These are phyloP conservation scores for Sicyos baderoa DNA, from an alignment of 306 rosid species.

Conservation along the genomic window DNA sequence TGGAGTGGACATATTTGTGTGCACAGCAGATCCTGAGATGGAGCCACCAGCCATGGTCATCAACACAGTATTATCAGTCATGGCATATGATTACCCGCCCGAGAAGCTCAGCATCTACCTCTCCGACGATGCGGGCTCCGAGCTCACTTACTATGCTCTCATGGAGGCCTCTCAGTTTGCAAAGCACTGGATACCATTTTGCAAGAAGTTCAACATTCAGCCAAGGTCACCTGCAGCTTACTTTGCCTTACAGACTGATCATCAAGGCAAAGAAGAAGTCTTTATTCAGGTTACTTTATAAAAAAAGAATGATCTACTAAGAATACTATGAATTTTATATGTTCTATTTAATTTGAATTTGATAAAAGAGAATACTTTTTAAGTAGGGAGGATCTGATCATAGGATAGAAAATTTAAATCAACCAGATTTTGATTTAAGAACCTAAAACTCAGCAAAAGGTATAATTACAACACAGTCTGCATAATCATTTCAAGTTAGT, in stretches of 20 bases:
- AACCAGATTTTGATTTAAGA: neutral
- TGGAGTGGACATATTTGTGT: constrained; percentile 64
- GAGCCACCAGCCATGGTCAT: constrained; percentile 77
- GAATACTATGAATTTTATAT: neutral
- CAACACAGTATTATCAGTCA: constrained; percentile 61
- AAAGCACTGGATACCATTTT: constrained; percentile 72
- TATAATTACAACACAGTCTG: neutral
- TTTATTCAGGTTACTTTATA: constrained; percentile 35
- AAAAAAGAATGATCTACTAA: neutral
- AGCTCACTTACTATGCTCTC: constrained; percentile 54
- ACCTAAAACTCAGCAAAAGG: neutral
- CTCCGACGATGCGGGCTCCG: constrained; percentile 70
- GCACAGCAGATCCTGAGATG: constrained; percentile 67
- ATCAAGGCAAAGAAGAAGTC: constrained; percentile 16
- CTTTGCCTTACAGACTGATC: constrained; percentile 26
- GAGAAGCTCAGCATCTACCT: constrained; percentile 68
- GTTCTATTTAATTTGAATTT: neutral
- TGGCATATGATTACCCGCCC: constrained; percentile 68
- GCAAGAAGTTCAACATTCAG: constrained; percentile 52
- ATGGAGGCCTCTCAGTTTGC: constrained; percentile 59
- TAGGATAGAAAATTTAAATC: no score
- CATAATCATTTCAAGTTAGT: neutral
- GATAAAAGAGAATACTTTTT: neutral
- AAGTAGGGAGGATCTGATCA: neutral
- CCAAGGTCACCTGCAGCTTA: constrained; percentile 72